phyloP scores from a whole-genome alignment of 805 yeast species.

The Maudiozyma bulderi region DNA sequence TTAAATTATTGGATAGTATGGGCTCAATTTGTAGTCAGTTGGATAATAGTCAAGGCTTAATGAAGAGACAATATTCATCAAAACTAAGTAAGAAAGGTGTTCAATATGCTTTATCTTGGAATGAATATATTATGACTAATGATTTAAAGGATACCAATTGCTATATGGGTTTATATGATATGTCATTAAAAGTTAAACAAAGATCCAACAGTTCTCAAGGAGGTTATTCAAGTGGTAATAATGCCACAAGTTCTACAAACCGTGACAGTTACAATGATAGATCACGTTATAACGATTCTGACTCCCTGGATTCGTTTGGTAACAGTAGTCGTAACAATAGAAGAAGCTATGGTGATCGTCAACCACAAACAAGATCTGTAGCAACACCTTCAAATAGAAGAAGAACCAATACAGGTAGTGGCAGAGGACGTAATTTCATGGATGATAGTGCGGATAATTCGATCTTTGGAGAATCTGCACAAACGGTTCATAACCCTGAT shows the following conservation, averaged over 20 bases:
- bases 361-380: not conserved
- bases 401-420: not conserved
- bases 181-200: conserved; percentile 10
- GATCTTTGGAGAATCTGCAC: conserved; percentile 27
- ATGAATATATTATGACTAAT: conserved; percentile 34
- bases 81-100: conserved; percentile 35
- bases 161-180: conserved; percentile 13
- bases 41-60: not conserved
- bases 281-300: not conserved
- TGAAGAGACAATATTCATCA: conserved; percentile 21
- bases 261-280: not conserved
- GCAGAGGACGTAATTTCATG: conserved; percentile 32
- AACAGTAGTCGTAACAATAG: not conserved
- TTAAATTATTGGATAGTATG: conserved; percentile 55
- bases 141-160: conserved; percentile 26
- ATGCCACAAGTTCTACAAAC: not conserved
- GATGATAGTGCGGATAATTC: conserved; percentile 42
- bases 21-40: conserved; percentile 23
- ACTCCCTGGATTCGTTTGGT: not conserved
- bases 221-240: not conserved
- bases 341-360: not conserved
- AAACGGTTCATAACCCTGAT: conserved; percentile 13
- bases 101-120: conserved; percentile 58
- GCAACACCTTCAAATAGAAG: not conserved
- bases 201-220: not conserved